Base-by-base conservation (phyloP, 441 rosid genomes). In the Croton setiger region DNA sequence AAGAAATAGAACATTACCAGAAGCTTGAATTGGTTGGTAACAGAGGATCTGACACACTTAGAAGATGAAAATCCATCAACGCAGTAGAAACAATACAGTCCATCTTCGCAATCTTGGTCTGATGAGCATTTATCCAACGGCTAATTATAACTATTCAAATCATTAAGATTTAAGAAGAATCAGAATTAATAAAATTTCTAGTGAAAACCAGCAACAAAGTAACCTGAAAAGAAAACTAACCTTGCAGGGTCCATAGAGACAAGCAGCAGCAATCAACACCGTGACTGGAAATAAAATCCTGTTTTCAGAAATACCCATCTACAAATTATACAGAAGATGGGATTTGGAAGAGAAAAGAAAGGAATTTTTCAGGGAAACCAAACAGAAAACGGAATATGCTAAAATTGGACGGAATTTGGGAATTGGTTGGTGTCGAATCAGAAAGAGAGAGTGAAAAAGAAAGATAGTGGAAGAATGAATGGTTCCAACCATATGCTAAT, bases 61-160 rank as follows among this genome's bases (percentile, higher is more conserved):
- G 87, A 81, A 36, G 82, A 83, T 39, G 74, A 72, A 57, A 86
- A 65, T 58, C 85, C 94, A 72, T 62, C 31, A 4, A 62, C 62
- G 58, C 95, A 92, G 51, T 79, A 76, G 66, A 80, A 84, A 68
- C 97, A 92, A 62, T 85, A 81, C 12, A 88, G 84, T 36, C 96
- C 93, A 8, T 70, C 80, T 48, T 36, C 81, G 52, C 98, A 92
- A 49, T 92, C 97, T 71, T 75, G 72, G 60, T 90, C 82, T 1
- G 81, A 78, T 0, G 85, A 84, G 71, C 97, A 92, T 60, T 68
- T 66, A 20, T 85, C 87, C 5, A 80, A 75, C 36, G 84, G 73
- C 92, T 87, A 44, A 67, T 39, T 39, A 81, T 14, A 44, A 43
- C 6, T 56, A 56, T 33, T 47, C 11, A 23, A 65, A 21, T 17